Conservation (phyloP, 345 rosid genomes). For the Hypericum androsaemum region DNA sequence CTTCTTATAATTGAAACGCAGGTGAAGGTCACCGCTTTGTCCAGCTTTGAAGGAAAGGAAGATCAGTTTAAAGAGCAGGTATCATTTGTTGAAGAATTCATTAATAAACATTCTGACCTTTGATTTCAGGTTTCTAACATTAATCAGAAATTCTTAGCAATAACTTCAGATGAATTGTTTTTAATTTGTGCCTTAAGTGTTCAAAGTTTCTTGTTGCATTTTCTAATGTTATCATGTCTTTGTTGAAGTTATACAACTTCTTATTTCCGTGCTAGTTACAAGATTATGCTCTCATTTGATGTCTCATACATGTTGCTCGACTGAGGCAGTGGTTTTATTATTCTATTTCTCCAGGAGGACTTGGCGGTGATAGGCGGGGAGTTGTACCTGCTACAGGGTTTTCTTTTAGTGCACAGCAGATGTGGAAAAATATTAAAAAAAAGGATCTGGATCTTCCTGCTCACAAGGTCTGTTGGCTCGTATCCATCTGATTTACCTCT, state of each 20-base stretch:
- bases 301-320: constrained; percentile 22
- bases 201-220: background rate
- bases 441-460: constrained; percentile 33
- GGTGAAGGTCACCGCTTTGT: constrained; percentile 29
- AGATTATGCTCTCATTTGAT: constrained; percentile 1
- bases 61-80: constrained; percentile 28
- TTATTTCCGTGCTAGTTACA: background rate
- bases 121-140: too few relatives aligned
- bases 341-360: constrained; percentile 30
- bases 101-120: too few relatives aligned
- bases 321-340: constrained; percentile 28
- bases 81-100: background rate
- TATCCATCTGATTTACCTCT: background rate
- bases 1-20: constrained; percentile 9
- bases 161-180: too few relatives aligned
- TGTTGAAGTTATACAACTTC: too few relatives aligned
- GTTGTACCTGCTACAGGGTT: constrained; percentile 30
- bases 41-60: constrained; percentile 31
- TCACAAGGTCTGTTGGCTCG: constrained; percentile 14
- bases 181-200: too few relatives aligned
- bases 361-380: constrained; percentile 28
- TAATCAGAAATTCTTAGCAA: too few relatives aligned
- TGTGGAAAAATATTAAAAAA: constrained; percentile 27
- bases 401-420: constrained; percentile 22
- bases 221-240: too few relatives aligned